Conservation (phyloP, 2,329 filamentous ascomycete genomes). For the Trichophyton simii region DNA sequence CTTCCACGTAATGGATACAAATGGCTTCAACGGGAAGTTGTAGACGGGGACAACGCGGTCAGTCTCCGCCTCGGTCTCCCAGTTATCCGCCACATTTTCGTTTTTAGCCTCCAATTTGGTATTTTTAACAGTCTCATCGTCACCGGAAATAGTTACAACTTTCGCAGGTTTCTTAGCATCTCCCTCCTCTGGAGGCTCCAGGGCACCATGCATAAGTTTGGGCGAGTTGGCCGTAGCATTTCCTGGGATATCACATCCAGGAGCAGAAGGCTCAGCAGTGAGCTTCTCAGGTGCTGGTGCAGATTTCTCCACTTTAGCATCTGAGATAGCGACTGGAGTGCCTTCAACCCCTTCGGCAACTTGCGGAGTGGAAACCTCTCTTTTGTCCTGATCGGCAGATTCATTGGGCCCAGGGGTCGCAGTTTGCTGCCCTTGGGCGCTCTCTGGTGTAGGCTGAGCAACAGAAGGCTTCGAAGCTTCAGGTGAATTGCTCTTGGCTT, state of each 20-base stretch:
- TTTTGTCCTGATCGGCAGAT: background rate
- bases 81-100: slow-evolving; percentile 11
- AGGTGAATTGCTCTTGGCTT: background rate
- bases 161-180: background rate
- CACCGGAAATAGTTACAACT: slow-evolving; percentile 18
- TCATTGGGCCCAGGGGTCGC: background rate
- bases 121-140: slow-evolving; percentile 46
- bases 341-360: slow-evolving; percentile 55
- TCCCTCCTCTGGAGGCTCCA: slow-evolving; percentile 39
- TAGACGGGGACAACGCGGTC: slow-evolving; percentile 62
- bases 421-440: background rate
- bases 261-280: slow-evolving; percentile 19
- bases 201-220: slow-evolving; percentile 36
- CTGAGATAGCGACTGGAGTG: slow-evolving; percentile 45
- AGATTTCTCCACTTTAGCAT: slow-evolving; percentile 53
- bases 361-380: slow-evolving; percentile 56
- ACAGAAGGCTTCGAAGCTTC: background rate
- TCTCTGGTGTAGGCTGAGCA: background rate
- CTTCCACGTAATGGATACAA: slow-evolving; percentile 71
- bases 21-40: slow-evolving; percentile 94
- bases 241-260: slow-evolving; percentile 24
- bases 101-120: slow-evolving; percentile 23
- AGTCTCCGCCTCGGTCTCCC: slow-evolving; percentile 47
- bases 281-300: slow-evolving; percentile 47
- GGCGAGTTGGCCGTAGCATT: slow-evolving; percentile 22